Conservation (phyloP, 2,329 filamentous ascomycete species). For the Madurella mycetomatis region DNA sequence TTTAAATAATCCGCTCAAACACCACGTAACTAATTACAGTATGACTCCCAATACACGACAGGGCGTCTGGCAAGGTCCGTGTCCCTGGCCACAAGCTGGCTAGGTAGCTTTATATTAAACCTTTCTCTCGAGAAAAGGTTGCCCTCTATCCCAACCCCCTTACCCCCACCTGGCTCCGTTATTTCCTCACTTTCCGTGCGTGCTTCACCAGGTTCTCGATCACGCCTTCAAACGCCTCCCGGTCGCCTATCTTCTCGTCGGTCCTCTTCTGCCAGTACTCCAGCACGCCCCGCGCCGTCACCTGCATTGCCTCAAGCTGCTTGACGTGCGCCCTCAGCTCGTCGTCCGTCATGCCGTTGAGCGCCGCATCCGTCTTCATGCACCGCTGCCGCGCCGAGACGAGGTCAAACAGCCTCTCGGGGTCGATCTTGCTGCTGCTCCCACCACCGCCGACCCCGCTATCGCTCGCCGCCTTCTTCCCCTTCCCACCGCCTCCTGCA, state of each 20-base stretch:
- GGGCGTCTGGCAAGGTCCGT: too few species aligned
- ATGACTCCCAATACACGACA: too few species aligned
- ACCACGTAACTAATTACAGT: too few species aligned
- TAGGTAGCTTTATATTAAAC: not conserved
- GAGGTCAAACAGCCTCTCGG: conserved; percentile 72
- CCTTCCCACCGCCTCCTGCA: not conserved
- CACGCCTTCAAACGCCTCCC: conserved; percentile 91
- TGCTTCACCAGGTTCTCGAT: conserved; percentile 96
- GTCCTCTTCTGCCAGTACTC: conserved; percentile 85
- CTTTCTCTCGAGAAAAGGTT: not conserved
- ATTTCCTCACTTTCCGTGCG: conserved; percentile 79
- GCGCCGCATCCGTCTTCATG: conserved; percentile 76
- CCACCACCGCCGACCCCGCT: not conserved
- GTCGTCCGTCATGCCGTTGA: conserved; percentile 70
- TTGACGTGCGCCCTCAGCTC: conserved; percentile 71
- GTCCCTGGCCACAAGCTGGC: too few species aligned
- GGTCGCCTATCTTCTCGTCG: conserved; percentile 82
- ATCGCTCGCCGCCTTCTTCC: not conserved
- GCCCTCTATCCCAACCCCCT: not conserved
- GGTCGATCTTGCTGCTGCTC: conserved; percentile 33
- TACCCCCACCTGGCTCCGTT: not conserved
- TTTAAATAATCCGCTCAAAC: too few species aligned
- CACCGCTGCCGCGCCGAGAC: conserved; percentile 74
- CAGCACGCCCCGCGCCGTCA: conserved; percentile 69
- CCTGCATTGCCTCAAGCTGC: conserved; percentile 64